These are phyloP conservation scores for Candida oleophila DNA, from an alignment of 805 yeast species.

Conservation along the genomic window DNA sequence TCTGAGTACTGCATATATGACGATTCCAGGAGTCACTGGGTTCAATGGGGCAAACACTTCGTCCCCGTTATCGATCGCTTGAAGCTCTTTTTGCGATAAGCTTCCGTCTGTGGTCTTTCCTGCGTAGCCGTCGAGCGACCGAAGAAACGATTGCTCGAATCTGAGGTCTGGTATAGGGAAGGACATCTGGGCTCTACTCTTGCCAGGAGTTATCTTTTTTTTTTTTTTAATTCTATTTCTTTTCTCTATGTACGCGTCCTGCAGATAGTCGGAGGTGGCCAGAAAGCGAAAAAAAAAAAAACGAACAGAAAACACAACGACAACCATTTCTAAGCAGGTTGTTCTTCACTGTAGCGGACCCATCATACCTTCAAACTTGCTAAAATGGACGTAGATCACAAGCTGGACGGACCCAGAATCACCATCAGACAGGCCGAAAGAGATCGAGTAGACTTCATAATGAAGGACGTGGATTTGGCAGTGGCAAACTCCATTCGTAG, in stretches of 20 bases:
- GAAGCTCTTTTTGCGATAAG: conserved; percentile 14
- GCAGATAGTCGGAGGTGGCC: not conserved
- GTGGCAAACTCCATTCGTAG: conserved; percentile 91
- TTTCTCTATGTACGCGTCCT: too few species aligned
- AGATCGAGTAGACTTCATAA: conserved; percentile 87
- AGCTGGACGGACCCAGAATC: conserved; percentile 66
- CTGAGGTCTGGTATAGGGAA: conserved; percentile 59
- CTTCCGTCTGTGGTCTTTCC: conserved; percentile 15
- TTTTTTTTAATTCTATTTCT: too few species aligned
- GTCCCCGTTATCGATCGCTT: conserved; percentile 7
- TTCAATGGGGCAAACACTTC: conserved; percentile 4
- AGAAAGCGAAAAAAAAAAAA: conserved; percentile 2
- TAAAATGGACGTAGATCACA: conserved; percentile 22
- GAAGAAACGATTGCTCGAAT: conserved; percentile 60
- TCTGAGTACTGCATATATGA: conserved; percentile 47
- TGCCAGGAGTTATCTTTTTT: too few species aligned
- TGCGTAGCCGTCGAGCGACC: conserved; percentile 30
- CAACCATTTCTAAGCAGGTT: not conserved
- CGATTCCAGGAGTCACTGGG: conserved; percentile 41
- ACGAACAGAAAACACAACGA: not conserved
- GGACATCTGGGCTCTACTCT: not conserved
- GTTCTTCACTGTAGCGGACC: not conserved
- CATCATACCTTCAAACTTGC: too few species aligned
- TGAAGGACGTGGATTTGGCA: conserved; percentile 83
- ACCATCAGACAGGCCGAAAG: conserved; percentile 82